A percentile compares a stretch with the other conserved stretches of the same genome.
phyloP scores from a whole-genome alignment of 176 grass and related monocot species.

The Puccinellia tenuiflora region DNA sequence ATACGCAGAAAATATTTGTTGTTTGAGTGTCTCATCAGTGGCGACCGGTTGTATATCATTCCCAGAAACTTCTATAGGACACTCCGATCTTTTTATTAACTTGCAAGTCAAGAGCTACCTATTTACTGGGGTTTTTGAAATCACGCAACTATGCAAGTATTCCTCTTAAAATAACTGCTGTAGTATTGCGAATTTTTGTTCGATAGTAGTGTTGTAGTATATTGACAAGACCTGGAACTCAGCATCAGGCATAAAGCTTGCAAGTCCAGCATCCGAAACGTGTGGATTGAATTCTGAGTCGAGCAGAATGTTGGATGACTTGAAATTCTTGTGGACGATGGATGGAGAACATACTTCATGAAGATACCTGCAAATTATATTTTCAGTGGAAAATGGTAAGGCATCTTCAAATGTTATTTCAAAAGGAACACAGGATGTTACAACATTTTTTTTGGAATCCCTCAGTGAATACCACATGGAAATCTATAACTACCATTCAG shows the following conservation, averaged over 20 bases:
- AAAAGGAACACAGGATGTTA: background rate
- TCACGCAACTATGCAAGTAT: constrained; percentile 2
- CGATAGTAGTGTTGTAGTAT: background rate
- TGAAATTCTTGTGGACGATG: constrained; percentile 87
- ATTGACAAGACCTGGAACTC: constrained; percentile 65
- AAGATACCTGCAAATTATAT: constrained; percentile 57
- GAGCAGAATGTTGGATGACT: constrained; percentile 92
- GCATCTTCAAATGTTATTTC: background rate
- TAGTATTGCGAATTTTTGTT: background rate
- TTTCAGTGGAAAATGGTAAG: constrained; percentile 19
- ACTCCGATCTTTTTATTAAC: background rate
- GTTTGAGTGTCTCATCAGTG: background rate
- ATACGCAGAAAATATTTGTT: background rate
- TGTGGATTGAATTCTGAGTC: constrained; percentile 77
- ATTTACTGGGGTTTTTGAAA: background rate
- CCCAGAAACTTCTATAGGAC: background rate
- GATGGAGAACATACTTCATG: constrained; percentile 87
- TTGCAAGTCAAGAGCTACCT: background rate
- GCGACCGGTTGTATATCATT: background rate
- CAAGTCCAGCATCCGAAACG: constrained; percentile 78
- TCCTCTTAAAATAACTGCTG: background rate
- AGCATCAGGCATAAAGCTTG: constrained; percentile 55
- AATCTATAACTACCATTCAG: background rate
- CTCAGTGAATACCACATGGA: background rate
- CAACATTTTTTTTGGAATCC: background rate